A percentile compares a stretch with the other conserved stretches of the same genome.
These are phyloP conservation scores for Penicillium subrubescens DNA, from an alignment of 495 filamentous ascomycete genomes.

Conservation along the genomic window DNA sequence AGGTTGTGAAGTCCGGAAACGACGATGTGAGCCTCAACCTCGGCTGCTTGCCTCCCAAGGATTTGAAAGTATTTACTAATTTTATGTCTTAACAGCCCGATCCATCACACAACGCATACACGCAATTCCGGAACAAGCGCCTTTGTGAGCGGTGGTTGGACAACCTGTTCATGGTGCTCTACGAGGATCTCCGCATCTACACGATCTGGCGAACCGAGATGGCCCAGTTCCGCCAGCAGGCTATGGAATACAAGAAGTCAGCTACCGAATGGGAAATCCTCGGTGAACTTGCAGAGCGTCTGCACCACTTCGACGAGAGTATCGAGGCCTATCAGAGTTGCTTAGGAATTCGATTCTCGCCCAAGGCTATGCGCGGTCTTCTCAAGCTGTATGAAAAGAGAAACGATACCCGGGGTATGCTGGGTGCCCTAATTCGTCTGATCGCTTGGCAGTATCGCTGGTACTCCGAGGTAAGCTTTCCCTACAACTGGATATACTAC, in stretches of 20 bases:
- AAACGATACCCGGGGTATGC: conserved; percentile 71
- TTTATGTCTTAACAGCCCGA: conserved; percentile 37
- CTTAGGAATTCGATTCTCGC: conserved; percentile 79
- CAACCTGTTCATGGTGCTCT: conserved; percentile 98
- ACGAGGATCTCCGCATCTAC: conserved; percentile 96
- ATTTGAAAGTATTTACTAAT: conserved; percentile 11
- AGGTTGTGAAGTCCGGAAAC: conserved; percentile 74
- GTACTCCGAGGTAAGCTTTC: conserved; percentile 80
- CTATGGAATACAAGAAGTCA: conserved; percentile 90
- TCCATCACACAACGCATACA: conserved; percentile 53
- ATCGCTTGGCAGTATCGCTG: conserved; percentile 98
- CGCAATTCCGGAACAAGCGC: conserved; percentile 89
- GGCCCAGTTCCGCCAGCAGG: conserved; percentile 86
- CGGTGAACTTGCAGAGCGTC: conserved; percentile 85
- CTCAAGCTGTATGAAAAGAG: conserved; percentile 73
- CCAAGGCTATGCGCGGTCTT: conserved; percentile 85
- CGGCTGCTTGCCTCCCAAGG: neutral
- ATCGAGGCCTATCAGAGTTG: conserved; percentile 90
- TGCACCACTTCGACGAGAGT: conserved; percentile 87
- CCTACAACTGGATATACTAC: neutral
- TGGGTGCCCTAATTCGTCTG: conserved; percentile 79
- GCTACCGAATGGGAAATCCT: conserved; percentile 98
- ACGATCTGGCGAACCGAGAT: conserved; percentile 99
- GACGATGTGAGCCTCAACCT: conserved; percentile 61
- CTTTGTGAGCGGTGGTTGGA: conserved; percentile 98